These are phyloP conservation scores for Monilinia fructigena DNA, from an alignment of 2,329 filamentous ascomycete genomes.

Conservation along the genomic window DNA sequence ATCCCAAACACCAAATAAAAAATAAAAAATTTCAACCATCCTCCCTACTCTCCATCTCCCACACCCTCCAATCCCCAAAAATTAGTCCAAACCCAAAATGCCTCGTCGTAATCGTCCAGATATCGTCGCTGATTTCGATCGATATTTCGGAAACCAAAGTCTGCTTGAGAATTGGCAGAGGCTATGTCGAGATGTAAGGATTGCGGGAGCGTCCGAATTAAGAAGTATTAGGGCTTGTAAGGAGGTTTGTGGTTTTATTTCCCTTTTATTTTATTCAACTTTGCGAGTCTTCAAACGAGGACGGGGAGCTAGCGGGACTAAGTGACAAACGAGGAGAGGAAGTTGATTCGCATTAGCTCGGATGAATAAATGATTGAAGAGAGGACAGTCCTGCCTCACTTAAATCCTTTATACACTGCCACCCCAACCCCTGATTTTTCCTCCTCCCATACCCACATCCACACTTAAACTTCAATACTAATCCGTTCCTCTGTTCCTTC, in stretches of 20 bases:
- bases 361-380: not conserved
- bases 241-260: not conserved
- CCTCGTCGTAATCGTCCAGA: not conserved
- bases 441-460: too few relatives aligned
- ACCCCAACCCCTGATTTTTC: too few relatives aligned
- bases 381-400: too few relatives aligned
- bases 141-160: not conserved
- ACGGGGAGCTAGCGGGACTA: too few relatives aligned
- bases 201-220: not conserved
- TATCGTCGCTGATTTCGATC: not conserved
- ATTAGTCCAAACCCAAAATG: not conserved
- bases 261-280: not conserved
- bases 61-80: too few relatives aligned
- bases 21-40: not conserved
- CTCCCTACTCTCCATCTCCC: too few relatives aligned
- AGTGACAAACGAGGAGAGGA: not conserved
- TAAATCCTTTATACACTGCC: too few relatives aligned
- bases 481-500: not conserved
- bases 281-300: not conserved
- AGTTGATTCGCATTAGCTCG: too few relatives aligned
- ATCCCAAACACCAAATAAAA: not conserved
- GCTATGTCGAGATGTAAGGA: conserved; percentile 10
- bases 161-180: conserved; percentile 13
- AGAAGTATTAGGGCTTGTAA: not conserved
- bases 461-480: not conserved